A percentile compares a stretch with the other conserved stretches of the same genome.
Conservation (phyloP, 78 protist species). For the Dictyostelium intermedium region DNA sequence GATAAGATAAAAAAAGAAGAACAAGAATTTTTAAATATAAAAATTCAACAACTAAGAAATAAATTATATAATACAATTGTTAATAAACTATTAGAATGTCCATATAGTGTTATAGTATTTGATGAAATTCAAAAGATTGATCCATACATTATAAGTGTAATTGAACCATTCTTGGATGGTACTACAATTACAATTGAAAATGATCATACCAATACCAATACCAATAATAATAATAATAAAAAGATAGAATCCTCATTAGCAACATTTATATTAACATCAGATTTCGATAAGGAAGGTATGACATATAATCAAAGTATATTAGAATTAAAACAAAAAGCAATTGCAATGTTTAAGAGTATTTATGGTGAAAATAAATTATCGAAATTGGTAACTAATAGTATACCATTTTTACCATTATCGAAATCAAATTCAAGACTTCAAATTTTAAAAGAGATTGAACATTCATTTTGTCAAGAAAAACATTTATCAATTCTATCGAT, state of each 20-base stretch:
- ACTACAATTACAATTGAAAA: neutral
- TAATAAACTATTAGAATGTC: neutral
- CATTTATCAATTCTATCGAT: no score
- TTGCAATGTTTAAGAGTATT: neutral
- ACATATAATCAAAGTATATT: neutral
- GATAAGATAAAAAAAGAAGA: neutral
- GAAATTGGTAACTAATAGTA: neutral
- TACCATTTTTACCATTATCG: neutral
- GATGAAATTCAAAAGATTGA: constrained; percentile 72
- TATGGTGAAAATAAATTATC: neutral
- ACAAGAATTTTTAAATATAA: neutral
- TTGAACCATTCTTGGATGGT: constrained; percentile 70
- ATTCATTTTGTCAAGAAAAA: neutral
- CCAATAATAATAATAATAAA: neutral
- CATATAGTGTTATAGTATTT: constrained; percentile 11
- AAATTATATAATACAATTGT: neutral
- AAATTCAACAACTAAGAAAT: neutral
- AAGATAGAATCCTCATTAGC: neutral
- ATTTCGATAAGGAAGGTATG: constrained; percentile 52
- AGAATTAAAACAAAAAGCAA: neutral
- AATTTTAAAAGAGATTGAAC: neutral
- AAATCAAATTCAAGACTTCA: no score
- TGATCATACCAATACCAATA: no score
- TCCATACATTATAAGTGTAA: neutral
- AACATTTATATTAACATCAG: constrained; percentile 48